Evolutionary conservation across 108 stramenopile genomes (phyloP), one percentile per base, ranked within the genome.

Genomic region (Phaeodactylum tricornutum): DNA sequence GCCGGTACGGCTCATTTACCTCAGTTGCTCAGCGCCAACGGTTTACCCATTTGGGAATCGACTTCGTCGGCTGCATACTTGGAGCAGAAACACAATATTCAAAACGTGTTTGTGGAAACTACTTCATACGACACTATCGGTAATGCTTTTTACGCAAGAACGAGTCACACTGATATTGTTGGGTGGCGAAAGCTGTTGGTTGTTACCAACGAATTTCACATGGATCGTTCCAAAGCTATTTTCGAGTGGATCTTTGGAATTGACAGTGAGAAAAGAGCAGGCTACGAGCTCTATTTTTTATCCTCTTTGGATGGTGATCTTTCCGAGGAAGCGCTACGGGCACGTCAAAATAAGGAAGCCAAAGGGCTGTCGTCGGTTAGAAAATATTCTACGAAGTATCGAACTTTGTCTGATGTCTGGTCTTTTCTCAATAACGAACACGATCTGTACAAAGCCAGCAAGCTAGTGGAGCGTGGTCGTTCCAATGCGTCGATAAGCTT

Each of bases 1-100:
- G 88, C 88, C 12, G 88, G 88, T 0, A 86, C 84, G n/a, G 84
- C 84, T 8, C 88, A 91, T 69, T 24, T 91, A 19, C 76, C 84
- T 14, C 88, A 91, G 58, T 55, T 69, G 22, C 47, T 86, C 15
- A 39, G 48, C 4, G 22, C 49, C 9, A 73, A 79, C 52, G 88
- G 84, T 12, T 52, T 90, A 34, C 88, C 88, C 8, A 57, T 91
- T 21, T 91, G 81, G 81, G 88, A 91, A 67, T 49, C 65, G 9
- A 84, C 88, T 2, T 51, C 84, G 0, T 80, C 70, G 24, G 88
- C 88, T 32, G 67, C 81, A 0, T 91, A 91, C 49, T 43, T 84
- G 7, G 43, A 54, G 26, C 16, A 53, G 35, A 38, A 58, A 9
- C 51, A 66, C 47, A 36, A n/a, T 16, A 50, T 44, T 22, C 16